Conservation (phyloP, 2,329 filamentous ascomycete species). For the Huntiella savannae region DNA sequence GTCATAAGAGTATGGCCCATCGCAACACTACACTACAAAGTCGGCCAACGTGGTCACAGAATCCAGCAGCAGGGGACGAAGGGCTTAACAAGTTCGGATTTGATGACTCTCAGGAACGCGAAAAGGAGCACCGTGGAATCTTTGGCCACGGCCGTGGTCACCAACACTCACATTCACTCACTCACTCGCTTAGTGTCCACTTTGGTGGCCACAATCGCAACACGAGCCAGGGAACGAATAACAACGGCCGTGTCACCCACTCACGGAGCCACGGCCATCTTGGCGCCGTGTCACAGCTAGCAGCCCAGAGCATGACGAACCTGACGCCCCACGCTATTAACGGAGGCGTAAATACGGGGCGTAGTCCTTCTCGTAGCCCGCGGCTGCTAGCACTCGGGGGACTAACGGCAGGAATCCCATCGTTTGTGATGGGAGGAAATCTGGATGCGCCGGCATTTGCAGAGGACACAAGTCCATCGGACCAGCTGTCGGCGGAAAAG, state of each 20-base stretch:
- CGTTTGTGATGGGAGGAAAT: too few relatives aligned
- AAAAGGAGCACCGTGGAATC: neutral
- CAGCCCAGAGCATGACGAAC: slow-evolving; percentile 4
- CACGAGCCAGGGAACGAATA: neutral
- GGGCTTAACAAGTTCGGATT: neutral
- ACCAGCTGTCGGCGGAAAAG: too few relatives aligned
- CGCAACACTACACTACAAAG: slow-evolving; percentile 32
- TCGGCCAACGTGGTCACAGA: slow-evolving; percentile 35
- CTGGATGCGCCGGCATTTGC: too few relatives aligned
- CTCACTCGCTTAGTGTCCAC: slow-evolving; percentile 16
- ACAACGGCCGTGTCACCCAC: neutral
- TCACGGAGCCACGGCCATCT: slow-evolving; percentile 1
- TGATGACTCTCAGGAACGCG: neutral
- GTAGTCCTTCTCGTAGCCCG: neutral
- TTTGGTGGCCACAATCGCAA: neutral
- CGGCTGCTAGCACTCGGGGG: neutral
- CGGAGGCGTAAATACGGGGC: neutral
- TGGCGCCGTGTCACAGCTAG: slow-evolving; percentile 1
- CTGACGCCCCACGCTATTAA: neutral
- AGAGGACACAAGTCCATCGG: too few relatives aligned
- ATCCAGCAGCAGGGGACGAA: slow-evolving; percentile 18
- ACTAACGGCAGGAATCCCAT: neutral
- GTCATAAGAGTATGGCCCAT: slow-evolving; percentile 32
- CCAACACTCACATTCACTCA: neutral
- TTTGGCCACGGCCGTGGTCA: neutral